Evolutionary conservation across 345 rosid genomes (phyloP).

Genomic region (Linum usitatissimum): DNA sequence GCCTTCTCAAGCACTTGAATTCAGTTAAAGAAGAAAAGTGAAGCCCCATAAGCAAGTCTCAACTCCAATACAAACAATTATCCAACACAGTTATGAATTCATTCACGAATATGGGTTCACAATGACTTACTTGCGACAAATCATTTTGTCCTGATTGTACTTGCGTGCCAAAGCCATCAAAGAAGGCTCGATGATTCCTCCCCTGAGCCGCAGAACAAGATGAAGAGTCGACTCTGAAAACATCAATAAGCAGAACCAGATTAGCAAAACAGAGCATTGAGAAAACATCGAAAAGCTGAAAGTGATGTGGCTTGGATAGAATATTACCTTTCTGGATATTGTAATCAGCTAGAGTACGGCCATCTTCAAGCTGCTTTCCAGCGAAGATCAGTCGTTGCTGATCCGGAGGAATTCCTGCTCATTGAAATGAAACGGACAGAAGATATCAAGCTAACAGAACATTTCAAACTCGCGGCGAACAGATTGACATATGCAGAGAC

Average conservation of each 20-base stretch:
- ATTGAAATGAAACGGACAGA: not conserved
- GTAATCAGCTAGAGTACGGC: slow-evolving; percentile 9
- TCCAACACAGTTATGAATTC: too few species aligned
- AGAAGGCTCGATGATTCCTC: slow-evolving; percentile 19
- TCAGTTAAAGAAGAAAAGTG: not conserved
- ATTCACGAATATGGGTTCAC: not conserved
- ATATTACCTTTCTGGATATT: slow-evolving; percentile 7
- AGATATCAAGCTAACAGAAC: not conserved
- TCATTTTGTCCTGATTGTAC: slow-evolving; percentile 14
- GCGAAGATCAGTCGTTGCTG: slow-evolving; percentile 9
- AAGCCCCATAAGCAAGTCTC: not conserved
- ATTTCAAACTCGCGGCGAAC: not conserved
- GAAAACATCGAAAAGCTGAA: not conserved
- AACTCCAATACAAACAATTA: not conserved
- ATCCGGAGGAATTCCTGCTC: slow-evolving; percentile 8
- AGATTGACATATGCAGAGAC: not conserved
- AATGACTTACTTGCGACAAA: slow-evolving; percentile 16
- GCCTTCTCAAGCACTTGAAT: not conserved
- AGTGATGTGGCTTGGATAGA: not conserved
- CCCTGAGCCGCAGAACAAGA: slow-evolving; percentile 16
- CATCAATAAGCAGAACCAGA: not conserved
- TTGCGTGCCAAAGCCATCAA: slow-evolving; percentile 19
- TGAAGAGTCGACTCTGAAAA: slow-evolving; percentile 17
- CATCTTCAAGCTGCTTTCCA: slow-evolving; percentile 11
- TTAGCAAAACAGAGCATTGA: not conserved